These are phyloP conservation scores for Russula sp. DNA, from an alignment of 768 basidiomycete species.

Conservation along the genomic window DNA sequence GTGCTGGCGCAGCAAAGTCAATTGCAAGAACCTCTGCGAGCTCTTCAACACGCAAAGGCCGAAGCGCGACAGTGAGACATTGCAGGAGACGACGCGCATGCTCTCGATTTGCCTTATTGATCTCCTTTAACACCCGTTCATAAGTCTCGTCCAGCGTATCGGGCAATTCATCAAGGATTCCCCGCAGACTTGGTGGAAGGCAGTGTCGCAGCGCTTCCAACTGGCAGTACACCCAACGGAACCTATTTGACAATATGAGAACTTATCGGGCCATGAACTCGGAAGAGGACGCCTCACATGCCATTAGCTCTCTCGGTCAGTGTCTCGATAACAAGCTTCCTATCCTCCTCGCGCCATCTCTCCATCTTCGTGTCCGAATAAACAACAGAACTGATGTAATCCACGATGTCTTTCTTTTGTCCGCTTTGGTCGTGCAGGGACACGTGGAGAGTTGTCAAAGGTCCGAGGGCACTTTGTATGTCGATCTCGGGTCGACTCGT, in stretches of 20 bases:
- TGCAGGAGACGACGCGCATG: conserved; percentile 17
- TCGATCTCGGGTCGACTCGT: conserved; percentile 8
- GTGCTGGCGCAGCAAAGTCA: conserved; percentile 3
- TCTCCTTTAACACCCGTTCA: not conserved
- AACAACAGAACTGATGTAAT: conserved; percentile 5
- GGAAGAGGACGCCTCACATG: not conserved
- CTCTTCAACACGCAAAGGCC: conserved; percentile 3
- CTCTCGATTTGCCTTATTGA: not conserved
- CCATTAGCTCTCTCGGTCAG: conserved; percentile 10
- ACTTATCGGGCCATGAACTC: too few species aligned
- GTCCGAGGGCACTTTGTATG: not conserved
- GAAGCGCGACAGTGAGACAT: conserved; percentile 6
- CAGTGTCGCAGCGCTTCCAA: not conserved
- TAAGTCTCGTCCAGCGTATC: conserved; percentile 5
- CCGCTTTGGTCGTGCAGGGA: conserved; percentile 13
- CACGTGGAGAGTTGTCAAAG: not conserved
- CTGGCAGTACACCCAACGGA: conserved; percentile 5
- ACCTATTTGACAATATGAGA: not conserved
- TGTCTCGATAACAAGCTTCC: not conserved
- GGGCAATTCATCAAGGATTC: conserved; percentile 4
- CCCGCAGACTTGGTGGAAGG: conserved; percentile 2
- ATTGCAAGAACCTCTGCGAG: conserved; percentile 20
- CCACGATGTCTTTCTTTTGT: conserved; percentile 10
- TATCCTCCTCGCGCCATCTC: conserved; percentile 22
- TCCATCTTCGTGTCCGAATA: conserved; percentile 7